These are phyloP conservation scores for Alopecurus myosuroides DNA, from an alignment of 176 grass and related monocot genomes.

Conservation along the genomic window DNA sequence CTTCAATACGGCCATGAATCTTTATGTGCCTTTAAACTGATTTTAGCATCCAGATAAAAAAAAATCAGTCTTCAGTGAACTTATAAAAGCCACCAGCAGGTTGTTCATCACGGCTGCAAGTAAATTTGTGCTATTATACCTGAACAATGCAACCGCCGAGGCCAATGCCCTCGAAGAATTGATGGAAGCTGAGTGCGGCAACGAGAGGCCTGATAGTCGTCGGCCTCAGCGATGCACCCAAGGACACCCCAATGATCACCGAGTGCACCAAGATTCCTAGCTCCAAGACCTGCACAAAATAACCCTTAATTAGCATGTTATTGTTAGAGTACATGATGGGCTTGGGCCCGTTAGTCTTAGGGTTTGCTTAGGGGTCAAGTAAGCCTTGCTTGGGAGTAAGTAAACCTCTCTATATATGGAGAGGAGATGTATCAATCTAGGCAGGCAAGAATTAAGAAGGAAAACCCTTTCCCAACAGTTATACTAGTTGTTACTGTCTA, in stretches of 20 bases:
- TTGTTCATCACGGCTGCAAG: background rate
- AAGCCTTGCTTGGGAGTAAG: no score
- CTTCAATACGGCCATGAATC: background rate
- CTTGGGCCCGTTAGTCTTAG: no score
- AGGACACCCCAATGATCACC: slow-evolving; percentile 75
- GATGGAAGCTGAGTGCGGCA: slow-evolving; percentile 82
- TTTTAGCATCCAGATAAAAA: slow-evolving; percentile 14
- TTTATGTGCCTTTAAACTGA: background rate
- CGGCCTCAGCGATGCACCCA: slow-evolving; percentile 57
- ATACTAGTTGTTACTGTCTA: background rate
- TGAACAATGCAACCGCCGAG: slow-evolving; percentile 89
- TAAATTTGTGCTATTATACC: slow-evolving; percentile 28
- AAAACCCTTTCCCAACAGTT: no score
- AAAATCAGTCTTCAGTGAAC: background rate
- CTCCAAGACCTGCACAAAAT: slow-evolving; percentile 64
- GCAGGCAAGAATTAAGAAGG: no score
- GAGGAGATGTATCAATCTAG: no score
- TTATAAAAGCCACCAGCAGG: background rate
- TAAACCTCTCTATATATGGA: no score
- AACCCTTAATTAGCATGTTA: background rate
- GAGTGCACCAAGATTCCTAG: slow-evolving; percentile 90
- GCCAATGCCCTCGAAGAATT: slow-evolving; percentile 89
- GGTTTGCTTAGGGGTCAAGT: no score
- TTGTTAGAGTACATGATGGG: no score
- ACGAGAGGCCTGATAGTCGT: slow-evolving; percentile 80